These are phyloP conservation scores for Xylaria castorea DNA, from an alignment of 495 filamentous ascomycete species.

Conservation along the genomic window DNA sequence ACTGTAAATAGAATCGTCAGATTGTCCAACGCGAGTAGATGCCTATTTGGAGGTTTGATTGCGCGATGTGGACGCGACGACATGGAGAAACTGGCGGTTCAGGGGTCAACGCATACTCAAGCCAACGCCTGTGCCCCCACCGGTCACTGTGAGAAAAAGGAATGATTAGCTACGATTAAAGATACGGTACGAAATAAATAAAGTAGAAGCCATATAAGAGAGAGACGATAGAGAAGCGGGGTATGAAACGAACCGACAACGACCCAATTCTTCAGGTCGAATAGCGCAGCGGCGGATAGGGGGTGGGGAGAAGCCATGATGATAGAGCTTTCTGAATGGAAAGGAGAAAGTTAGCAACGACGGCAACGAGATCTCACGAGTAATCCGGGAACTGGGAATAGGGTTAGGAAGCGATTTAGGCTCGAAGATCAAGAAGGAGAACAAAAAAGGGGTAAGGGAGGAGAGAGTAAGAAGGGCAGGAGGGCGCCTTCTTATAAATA, in stretches of 20 bases:
- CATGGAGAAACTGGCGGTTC: neutral
- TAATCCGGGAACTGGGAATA: neutral
- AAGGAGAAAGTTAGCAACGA: neutral
- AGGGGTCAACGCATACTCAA: slow-evolving; percentile 43
- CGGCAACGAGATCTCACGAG: neutral
- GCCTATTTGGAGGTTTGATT: neutral
- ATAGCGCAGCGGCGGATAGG: slow-evolving; percentile 38
- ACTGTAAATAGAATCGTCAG: slow-evolving; percentile 42
- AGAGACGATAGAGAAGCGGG: neutral
- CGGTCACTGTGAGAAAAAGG: slow-evolving; percentile 52
- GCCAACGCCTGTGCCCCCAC: slow-evolving; percentile 65
- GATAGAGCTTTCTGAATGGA: neutral
- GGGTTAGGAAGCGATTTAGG: neutral
- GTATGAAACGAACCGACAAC: slow-evolving; percentile 35
- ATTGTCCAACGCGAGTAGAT: neutral
- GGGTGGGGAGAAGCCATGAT: slow-evolving; percentile 37
- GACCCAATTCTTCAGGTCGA: slow-evolving; percentile 38
- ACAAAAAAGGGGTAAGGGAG: slow-evolving; percentile 23
- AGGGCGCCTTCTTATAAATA: slow-evolving; percentile 3
- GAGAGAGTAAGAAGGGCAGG: slow-evolving; percentile 9
- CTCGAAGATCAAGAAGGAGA: neutral
- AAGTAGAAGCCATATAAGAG: neutral
- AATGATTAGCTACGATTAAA: neutral
- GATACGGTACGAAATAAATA: neutral
- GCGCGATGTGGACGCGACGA: neutral